Evolutionary conservation across 805 yeast species (phyloP).

Genomic region (Hanseniaspora occidentalis): DNA sequence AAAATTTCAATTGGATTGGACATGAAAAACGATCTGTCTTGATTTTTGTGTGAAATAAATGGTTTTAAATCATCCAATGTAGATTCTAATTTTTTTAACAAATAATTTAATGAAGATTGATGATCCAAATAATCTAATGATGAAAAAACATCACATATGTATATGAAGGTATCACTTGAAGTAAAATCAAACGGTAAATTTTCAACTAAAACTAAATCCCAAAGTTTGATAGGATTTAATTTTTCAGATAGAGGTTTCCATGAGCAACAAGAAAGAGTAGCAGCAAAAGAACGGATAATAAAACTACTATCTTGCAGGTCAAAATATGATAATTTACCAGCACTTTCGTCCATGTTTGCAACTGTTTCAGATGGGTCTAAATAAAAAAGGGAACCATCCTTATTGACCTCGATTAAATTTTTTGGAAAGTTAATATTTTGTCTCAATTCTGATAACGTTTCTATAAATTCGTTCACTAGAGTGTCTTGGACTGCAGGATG

Average conservation of each 20-base stretch:
- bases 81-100: conserved; percentile 24
- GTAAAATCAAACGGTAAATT: conserved; percentile 53
- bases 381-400: conserved; percentile 30
- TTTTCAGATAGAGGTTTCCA: conserved; percentile 29
- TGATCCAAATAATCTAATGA: conserved; percentile 44
- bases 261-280: conserved; percentile 35
- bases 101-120: conserved; percentile 30
- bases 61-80: conserved; percentile 21
- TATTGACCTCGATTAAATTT: conserved; percentile 18
- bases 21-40: conserved; percentile 17
- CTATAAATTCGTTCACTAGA: conserved; percentile 37
- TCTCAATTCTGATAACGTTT: conserved; percentile 24
- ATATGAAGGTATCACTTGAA: conserved; percentile 39
- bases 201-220: conserved; percentile 34
- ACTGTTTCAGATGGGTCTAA: conserved; percentile 30
- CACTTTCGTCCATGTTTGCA: conserved; percentile 30
- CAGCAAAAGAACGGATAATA: conserved; percentile 37
- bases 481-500: conserved; percentile 58
- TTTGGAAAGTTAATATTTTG: conserved; percentile 32
- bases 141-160: conserved; percentile 41
- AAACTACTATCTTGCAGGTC: conserved; percentile 35
- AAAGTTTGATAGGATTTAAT: conserved; percentile 32
- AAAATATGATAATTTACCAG: conserved; percentile 36
- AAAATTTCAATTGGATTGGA: conserved; percentile 9
- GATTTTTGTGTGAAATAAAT: conserved; percentile 15